Evolutionary conservation across 495 filamentous ascomycete species (phyloP), one percentile per base, ranked within the genome.

Genomic region (Penicillium desertorum): DNA sequence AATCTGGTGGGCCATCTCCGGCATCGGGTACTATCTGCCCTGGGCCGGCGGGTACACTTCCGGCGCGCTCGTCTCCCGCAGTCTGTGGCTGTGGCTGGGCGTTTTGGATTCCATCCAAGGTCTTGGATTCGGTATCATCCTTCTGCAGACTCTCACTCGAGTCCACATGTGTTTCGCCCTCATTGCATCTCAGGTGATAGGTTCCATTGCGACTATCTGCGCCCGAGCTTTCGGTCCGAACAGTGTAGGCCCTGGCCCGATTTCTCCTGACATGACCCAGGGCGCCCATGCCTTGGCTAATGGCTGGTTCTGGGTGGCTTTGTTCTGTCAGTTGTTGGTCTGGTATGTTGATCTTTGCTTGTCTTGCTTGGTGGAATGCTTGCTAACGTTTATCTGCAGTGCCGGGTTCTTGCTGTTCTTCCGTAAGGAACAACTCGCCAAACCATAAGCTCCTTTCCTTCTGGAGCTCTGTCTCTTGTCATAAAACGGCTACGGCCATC

Each of bases 371-470:
- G 12, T n/a, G 12, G 19, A 39, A 42, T 41, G n/a, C 45, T 17
- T n/a, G 10, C 59, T 62, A 61, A 61, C 42, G 39, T 42, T 3
- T 45, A 20, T 56, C 25, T 47, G 5, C 44, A 74, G 80, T 60
- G 69, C 83, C 45, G 86, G 86, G 0, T 89, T 86, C 73, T 78
- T 86, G 45, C 73, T 81, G 67, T 88, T 87, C 73, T 89, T 88
- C 77, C 74, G 85, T 39, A 88, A 86, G 75, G 85, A 87, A 69
- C 85, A 88, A 67, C 77, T 87, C 47, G 74, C 73, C 46, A 88
- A 88, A 73, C 85, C 85, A 30, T 84, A 67, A 63, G 34, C 39
- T 27, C 25, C 10, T 6, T 34, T 36, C 12, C 1, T 23, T 36
- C 37, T 14, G 29, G 17, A 10, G 29, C 25, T 45, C 41, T 20